Evolutionary conservation across 345 rosid genomes (phyloP).

Genomic region (Citrus inodora): DNA sequence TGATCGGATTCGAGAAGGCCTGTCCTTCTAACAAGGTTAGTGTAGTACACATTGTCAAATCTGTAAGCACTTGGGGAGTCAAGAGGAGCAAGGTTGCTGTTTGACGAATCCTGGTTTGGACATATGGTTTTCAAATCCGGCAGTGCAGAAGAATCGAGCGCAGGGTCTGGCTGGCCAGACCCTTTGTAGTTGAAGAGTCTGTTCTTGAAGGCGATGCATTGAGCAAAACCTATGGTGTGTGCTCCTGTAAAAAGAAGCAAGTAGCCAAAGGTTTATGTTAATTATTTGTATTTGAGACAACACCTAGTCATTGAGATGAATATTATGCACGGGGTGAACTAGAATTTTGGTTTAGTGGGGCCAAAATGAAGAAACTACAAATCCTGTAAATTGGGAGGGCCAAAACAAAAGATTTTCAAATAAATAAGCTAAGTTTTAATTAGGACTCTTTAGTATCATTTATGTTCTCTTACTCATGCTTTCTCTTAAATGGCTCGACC

Average conservation of each 20-base stretch:
- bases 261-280: no score
- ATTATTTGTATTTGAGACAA: no score
- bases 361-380: no score
- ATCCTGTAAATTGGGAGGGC: no score
- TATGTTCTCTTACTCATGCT: not conserved
- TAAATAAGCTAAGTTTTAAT: no score
- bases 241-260: conserved; percentile 46
- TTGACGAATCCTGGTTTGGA: conserved; percentile 55
- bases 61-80: conserved; percentile 38
- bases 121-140: conserved; percentile 44
- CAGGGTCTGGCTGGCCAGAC: conserved; percentile 74
- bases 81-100: conserved; percentile 62
- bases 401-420: no score
- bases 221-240: conserved; percentile 89
- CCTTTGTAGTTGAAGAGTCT: conserved; percentile 71
- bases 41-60: conserved; percentile 73
- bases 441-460: not conserved
- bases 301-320: no score
- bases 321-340: no score
- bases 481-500: not conserved
- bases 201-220: conserved; percentile 76
- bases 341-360: no score
- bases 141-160: conserved; percentile 47
- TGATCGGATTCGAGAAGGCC: conserved; percentile 81
- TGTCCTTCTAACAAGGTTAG: conserved; percentile 42